Conservation (phyloP, 805 yeast genomes). For the Cyberlindnera euphorbiiphila region DNA sequence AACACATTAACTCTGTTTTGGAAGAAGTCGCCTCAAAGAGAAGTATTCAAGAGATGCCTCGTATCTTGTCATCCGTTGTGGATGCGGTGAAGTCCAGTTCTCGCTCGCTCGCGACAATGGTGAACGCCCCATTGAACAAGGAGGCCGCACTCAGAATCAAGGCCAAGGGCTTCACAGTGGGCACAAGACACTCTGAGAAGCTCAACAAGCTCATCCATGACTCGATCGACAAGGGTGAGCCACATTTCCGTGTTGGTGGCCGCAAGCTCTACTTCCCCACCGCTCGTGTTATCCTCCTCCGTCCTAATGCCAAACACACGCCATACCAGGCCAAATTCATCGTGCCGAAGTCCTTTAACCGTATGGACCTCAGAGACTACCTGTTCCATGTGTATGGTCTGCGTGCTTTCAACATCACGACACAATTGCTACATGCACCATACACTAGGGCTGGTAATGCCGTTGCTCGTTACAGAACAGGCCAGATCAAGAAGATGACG, state of each 20-base stretch:
- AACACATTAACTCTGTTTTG: not conserved
- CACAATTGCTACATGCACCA: slow-evolving; percentile 73
- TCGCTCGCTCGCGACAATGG: slow-evolving; percentile 31
- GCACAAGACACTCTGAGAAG: slow-evolving; percentile 26
- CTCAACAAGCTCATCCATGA: slow-evolving; percentile 31
- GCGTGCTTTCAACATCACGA: slow-evolving; percentile 83
- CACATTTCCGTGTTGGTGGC: slow-evolving; percentile 83
- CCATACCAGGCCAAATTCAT: slow-evolving; percentile 96
- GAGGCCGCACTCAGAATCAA: slow-evolving; percentile 13
- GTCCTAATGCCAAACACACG: slow-evolving; percentile 94
- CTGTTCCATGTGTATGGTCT: slow-evolving; percentile 86
- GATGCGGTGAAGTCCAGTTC: slow-evolving; percentile 16
- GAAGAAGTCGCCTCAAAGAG: no score
- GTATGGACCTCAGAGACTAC: slow-evolving; percentile 91
- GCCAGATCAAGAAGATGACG: slow-evolving; percentile 93
- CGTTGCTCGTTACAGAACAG: slow-evolving; percentile 66
- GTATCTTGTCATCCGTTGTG: slow-evolving; percentile 18
- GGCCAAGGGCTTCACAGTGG: slow-evolving; percentile 21
- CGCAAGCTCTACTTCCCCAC: slow-evolving; percentile 78
- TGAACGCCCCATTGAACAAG: slow-evolving; percentile 16
- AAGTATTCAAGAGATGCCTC: slow-evolving; percentile 20
- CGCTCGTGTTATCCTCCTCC: slow-evolving; percentile 71
- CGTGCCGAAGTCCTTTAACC: slow-evolving; percentile 92
- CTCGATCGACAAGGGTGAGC: slow-evolving; percentile 55
- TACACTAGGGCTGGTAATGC: slow-evolving; percentile 57